These are phyloP conservation scores for Rhododendron molle DNA, from an alignment of 148 eudicot genomes.

Conservation along the genomic window DNA sequence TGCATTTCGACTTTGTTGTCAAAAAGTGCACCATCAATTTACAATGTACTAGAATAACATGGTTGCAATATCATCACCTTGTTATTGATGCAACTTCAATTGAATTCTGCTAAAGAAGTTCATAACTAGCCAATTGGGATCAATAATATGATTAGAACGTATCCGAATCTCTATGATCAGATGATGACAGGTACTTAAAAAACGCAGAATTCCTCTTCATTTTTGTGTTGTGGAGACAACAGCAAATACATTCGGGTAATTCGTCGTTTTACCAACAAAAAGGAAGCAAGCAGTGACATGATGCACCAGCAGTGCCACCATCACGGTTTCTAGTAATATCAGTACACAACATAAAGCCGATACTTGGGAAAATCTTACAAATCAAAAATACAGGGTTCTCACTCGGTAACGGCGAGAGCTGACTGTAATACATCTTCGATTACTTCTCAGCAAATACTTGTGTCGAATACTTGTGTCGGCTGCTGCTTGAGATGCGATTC, in stretches of 20 bases:
- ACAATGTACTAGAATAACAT: not conserved
- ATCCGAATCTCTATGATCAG: not conserved
- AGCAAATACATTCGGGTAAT: not conserved
- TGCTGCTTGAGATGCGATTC: too few relatives aligned
- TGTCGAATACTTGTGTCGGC: too few relatives aligned
- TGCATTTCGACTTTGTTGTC: not conserved
- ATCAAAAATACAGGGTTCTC: not conserved
- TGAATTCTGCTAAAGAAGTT: not conserved
- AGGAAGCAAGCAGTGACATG: not conserved
- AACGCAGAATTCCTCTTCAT: not conserved
- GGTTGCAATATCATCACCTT: not conserved
- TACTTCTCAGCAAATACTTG: slow-evolving; percentile 60
- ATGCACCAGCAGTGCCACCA: not conserved
- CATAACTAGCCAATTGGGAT: not conserved
- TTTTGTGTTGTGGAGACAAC: not conserved
- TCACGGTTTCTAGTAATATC: not conserved
- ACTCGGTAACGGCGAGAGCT: slow-evolving; percentile 55
- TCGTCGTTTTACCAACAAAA: not conserved
- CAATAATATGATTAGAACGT: not conserved
- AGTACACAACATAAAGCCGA: not conserved
- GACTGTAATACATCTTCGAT: slow-evolving; percentile 92
- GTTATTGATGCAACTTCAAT: too few relatives aligned
- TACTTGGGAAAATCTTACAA: not conserved
- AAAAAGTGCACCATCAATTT: not conserved
- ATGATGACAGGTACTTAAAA: not conserved